A percentile compares a stretch with the other conserved stretches of the same genome.
phyloP scores from a whole-genome alignment of 73 alveolate species.

The Paramecium tetraurelia region DNA sequence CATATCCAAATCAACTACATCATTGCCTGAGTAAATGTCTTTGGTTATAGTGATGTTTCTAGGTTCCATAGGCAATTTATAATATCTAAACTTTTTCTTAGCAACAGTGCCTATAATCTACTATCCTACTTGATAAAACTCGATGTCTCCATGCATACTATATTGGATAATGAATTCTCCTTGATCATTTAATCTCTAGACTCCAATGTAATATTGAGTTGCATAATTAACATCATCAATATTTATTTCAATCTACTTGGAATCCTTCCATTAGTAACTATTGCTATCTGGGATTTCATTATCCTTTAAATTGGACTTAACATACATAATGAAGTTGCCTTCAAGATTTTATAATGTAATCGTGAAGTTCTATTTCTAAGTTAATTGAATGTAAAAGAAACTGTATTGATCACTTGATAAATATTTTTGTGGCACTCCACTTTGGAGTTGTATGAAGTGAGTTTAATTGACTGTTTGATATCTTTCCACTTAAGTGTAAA shows the following conservation, averaged over 20 bases:
- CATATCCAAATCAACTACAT: not conserved
- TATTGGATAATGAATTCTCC: constrained; percentile 8
- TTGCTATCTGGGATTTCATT: constrained; percentile 28
- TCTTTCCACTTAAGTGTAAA: not conserved
- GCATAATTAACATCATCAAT: not conserved
- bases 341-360: not conserved
- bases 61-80: constrained; percentile 18
- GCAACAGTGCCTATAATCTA: constrained; percentile 26
- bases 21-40: constrained; percentile 22
- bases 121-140: constrained; percentile 7
- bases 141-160: not conserved
- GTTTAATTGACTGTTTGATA: not conserved
- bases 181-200: not conserved
- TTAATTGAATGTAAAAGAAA: not conserved
- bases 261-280: not conserved
- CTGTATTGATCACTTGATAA: not conserved
- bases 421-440: not conserved
- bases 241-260: not conserved
- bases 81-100: not conserved
- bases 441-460: not conserved
- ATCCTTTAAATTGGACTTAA: not conserved
- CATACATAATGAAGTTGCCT: not conserved
- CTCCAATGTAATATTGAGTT: not conserved
- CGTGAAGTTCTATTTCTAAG: not conserved
- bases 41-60: not conserved